These are phyloP conservation scores for Lactifluus hygrophoroides DNA, from an alignment of 768 basidiomycete genomes.

Conservation along the genomic window DNA sequence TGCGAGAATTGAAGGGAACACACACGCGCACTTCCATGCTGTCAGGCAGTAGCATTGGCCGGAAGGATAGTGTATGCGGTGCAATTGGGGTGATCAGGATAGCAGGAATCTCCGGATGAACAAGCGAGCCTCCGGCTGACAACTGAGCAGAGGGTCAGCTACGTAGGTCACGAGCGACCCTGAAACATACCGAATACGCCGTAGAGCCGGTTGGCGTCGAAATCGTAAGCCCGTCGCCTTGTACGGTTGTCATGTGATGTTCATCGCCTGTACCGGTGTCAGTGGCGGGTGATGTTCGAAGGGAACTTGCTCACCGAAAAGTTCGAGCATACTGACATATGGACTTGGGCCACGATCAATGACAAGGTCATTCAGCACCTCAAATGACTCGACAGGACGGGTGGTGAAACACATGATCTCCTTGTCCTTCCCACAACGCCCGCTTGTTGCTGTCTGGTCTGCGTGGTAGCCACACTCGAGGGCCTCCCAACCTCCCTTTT, in stretches of 20 bases:
- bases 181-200: conserved; percentile 77
- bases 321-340: conserved; percentile 89
- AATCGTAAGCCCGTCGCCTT: conserved; percentile 92
- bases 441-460: conserved; percentile 33
- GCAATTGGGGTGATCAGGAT: conserved; percentile 96
- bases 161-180: conserved; percentile 11
- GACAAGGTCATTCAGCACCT: conserved; percentile 92
- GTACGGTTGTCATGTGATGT: conserved; percentile 98
- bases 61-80: conserved; percentile 96
- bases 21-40: conserved; percentile 98
- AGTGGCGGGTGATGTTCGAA: background rate
- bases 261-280: conserved; percentile 67
- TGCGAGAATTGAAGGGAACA: conserved; percentile 97
- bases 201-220: conserved; percentile 97
- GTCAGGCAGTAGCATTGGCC: conserved; percentile 97
- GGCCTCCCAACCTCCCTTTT: conserved; percentile 92
- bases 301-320: conserved; percentile 69
- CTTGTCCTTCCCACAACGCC: conserved; percentile 64
- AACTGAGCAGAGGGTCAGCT: conserved; percentile 31
- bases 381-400: conserved; percentile 89
- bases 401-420: conserved; percentile 99
- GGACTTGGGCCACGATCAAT: conserved; percentile 98
- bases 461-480: conserved; percentile 70
- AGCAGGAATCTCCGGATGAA: conserved; percentile 96
- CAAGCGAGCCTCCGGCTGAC: conserved; percentile 95